Percentiles rank a stretch among this genome's conserved stretches.
phyloP scores from a whole-genome alignment of 1,139 yeast species.

The Candida tropicalis region DNA sequence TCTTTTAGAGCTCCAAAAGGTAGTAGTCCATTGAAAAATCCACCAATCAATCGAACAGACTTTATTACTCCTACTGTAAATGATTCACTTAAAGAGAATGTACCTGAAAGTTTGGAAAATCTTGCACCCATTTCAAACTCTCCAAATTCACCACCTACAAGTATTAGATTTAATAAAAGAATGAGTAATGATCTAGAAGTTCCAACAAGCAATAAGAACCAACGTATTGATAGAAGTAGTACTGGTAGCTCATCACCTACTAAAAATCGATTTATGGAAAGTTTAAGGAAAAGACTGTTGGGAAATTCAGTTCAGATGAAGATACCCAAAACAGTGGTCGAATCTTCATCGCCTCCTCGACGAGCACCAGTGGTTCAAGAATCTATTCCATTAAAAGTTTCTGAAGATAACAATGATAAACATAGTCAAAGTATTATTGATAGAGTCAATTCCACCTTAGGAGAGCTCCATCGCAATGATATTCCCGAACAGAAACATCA shows the following conservation, averaged over 20 bases:
- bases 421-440: slow-evolving; percentile 14
- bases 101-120: neutral
- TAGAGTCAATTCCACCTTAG: slow-evolving; percentile 17
- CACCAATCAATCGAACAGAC: slow-evolving; percentile 4
- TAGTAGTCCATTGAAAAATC: slow-evolving; percentile 4
- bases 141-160: slow-evolving; percentile 12
- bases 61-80: neutral
- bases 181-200: neutral
- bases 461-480: slow-evolving; percentile 9
- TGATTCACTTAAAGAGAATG: slow-evolving; percentile 18
- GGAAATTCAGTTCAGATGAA: neutral
- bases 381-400: neutral
- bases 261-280: neutral
- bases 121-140: slow-evolving; percentile 4
- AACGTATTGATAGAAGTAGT: neutral
- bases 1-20: slow-evolving; percentile 4
- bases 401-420: neutral
- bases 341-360: neutral
- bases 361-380: neutral
- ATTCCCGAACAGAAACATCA: neutral
- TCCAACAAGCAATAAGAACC: neutral
- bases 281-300: neutral
- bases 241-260: neutral
- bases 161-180: slow-evolving; percentile 9
- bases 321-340: neutral